phyloP scores from a whole-genome alignment of 352 stramenopile genomes.

The Aphanomyces stellatus region DNA sequence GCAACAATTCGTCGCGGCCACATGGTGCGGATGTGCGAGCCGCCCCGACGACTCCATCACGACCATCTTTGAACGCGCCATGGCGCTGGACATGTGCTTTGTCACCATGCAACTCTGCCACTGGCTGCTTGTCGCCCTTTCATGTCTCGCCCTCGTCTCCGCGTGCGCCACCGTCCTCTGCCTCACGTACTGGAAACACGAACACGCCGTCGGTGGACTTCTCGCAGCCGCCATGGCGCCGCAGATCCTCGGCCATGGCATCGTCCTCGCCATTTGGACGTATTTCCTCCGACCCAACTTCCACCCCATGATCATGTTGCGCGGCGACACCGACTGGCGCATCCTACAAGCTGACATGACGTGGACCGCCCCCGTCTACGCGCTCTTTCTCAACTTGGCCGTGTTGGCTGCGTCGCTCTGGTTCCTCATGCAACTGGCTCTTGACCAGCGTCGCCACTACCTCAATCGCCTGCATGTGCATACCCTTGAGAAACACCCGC shows the following conservation, averaged over 20 bases:
- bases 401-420: not conserved
- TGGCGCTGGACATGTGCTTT: not conserved
- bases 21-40: not conserved
- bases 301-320: no score
- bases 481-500: not conserved
- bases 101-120: not conserved
- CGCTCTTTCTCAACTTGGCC: not conserved
- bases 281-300: no score
- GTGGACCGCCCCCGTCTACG: no score
- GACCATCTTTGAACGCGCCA: not conserved
- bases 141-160: not conserved
- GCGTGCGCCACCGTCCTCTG: not conserved
- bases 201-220: not conserved
- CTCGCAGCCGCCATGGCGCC: not conserved
- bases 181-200: not conserved
- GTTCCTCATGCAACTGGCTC: not conserved
- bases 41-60: not conserved
- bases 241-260: not conserved
- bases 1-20: not conserved
- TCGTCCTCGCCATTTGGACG: no score
- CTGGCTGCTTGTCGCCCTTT: not conserved
- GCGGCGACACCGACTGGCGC: no score
- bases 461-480: not conserved
- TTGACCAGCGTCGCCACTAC: not conserved
- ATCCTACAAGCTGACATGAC: no score